Evolutionary conservation across 1,139 yeast species (phyloP), one percentile per base, ranked within the genome.

Genomic region (Ogataea hybrid): DNA sequence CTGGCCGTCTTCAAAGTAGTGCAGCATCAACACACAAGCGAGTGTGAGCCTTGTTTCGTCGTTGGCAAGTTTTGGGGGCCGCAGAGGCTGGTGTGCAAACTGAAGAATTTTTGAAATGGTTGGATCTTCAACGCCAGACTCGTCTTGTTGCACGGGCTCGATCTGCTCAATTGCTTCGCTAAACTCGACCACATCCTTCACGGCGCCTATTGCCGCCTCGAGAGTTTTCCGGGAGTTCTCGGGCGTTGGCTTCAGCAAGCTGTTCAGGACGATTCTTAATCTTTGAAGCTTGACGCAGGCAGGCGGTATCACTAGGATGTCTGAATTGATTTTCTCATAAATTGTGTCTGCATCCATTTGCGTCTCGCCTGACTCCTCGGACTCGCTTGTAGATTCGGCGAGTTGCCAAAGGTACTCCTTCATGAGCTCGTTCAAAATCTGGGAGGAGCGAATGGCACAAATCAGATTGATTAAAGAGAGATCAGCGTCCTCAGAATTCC

Each of bases 1-100:
- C 22, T 57, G 52, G 22, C 49, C 51, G 20, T 35, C 35, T 2
- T 53, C 45, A 37, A 55, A 53, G 35, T 57, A 59, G 40, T 57
- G 54, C 16, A 57, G 28, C 12, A 59, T 57, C 30, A 59, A 41
- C 1, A 57, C 50, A 37, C 63, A 59, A 2, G 60, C 48, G 29
- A 60, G 43, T 5, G 59, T 50, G 8, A 61, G 35, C 41, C 61
- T 48, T 30, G 56, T 57, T 28, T 57, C 62, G 33, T 59, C 56
- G 10, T 56, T 44, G 5, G 58, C 45, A n/a, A 57, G 47, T 20
- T 42, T 41, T 6, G 41, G 28, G 17, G 43, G 41, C 12, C 49
- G 44, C 12, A 37, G 25, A 5, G 40, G 41, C 4, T 28, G 27
- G 39, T 51, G 49, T 2, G 52, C 28, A 16, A 46, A 51, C n/a